Percentiles rank a stretch among this genome's conserved stretches.
Evolutionary conservation across 805 yeast species (phyloP).

Genomic region (Metschnikowia borealis): DNA sequence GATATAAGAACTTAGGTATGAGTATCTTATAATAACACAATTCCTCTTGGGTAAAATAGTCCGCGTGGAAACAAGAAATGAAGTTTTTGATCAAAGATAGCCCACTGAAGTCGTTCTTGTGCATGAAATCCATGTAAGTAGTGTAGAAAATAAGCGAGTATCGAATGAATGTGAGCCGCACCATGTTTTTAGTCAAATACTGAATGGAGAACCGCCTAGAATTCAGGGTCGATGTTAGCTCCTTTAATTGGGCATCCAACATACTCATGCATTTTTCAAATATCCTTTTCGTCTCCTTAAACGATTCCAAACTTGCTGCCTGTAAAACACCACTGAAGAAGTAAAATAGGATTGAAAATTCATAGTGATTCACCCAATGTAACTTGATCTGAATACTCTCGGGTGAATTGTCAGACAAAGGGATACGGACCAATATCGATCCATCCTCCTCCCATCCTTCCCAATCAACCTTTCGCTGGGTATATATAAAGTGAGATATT

Average conservation of each 20-base stretch:
- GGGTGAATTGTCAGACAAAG: background rate
- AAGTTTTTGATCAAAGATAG: conserved; percentile 28
- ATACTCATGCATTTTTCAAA: conserved; percentile 31
- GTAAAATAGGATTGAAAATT: conserved; percentile 39
- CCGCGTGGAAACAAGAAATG: conserved; percentile 33
- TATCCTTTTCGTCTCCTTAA: conserved; percentile 31
- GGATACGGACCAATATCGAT: conserved; percentile 1
- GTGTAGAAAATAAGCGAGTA: conserved; percentile 29
- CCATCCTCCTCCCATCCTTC: conserved; percentile 31
- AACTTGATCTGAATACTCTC: conserved; percentile 21
- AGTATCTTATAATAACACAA: conserved; percentile 32
- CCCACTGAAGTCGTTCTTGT: conserved; percentile 20
- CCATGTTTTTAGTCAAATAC: conserved; percentile 10
- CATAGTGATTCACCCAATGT: conserved; percentile 42
- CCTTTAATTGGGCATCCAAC: conserved; percentile 8
- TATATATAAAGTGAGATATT: conserved; percentile 14
- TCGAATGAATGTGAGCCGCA: conserved; percentile 28
- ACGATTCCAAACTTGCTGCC: conserved; percentile 14
- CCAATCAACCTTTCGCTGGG: conserved; percentile 21
- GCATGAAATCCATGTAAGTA: conserved; percentile 33
- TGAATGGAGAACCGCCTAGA: conserved; percentile 6
- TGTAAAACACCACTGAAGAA: conserved; percentile 37
- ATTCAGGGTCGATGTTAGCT: conserved; percentile 5
- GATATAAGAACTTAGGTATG: conserved; percentile 35
- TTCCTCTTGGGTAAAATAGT: conserved; percentile 37